These are phyloP conservation scores for Lipomyces kockii DNA, from an alignment of 805 yeast species.

Conservation along the genomic window DNA sequence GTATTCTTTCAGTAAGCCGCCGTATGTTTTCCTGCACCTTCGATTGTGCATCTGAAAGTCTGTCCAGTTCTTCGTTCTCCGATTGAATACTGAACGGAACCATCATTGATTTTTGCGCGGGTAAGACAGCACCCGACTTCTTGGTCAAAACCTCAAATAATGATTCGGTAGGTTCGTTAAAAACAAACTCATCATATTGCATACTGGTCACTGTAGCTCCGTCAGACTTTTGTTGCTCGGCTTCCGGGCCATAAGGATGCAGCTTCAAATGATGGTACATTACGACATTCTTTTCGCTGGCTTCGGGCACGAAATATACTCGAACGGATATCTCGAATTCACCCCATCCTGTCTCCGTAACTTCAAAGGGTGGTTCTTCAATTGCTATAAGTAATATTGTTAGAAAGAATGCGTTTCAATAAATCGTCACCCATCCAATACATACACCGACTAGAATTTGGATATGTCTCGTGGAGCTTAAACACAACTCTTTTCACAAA, in stretches of 20 bases:
- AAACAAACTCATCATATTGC: slow-evolving; percentile 87
- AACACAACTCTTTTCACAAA: slow-evolving; percentile 89
- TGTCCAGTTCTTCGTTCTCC: slow-evolving; percentile 67
- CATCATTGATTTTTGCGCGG: slow-evolving; percentile 46
- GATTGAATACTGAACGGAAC: slow-evolving; percentile 54
- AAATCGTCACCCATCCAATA: not conserved
- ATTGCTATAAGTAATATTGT: slow-evolving; percentile 49
- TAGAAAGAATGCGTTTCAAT: not conserved
- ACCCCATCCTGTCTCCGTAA: slow-evolving; percentile 99
- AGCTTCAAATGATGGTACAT: slow-evolving; percentile 87
- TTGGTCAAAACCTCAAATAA: slow-evolving; percentile 77
- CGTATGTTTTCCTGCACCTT: slow-evolving; percentile 54
- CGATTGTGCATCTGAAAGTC: slow-evolving; percentile 55
- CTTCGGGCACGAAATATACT: slow-evolving; percentile 82
- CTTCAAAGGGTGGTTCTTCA: slow-evolving; percentile 90
- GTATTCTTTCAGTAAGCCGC: slow-evolving; percentile 48
- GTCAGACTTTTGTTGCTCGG: slow-evolving; percentile 44
- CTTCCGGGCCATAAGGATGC: slow-evolving; percentile 72
- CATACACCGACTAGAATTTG: slow-evolving; percentile 70
- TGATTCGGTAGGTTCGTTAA: slow-evolving; percentile 92
- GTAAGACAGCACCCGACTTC: slow-evolving; percentile 56
- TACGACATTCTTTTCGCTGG: slow-evolving; percentile 83
- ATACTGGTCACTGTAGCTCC: slow-evolving; percentile 57
- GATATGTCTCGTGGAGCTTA: slow-evolving; percentile 93
- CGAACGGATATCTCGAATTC: slow-evolving; percentile 93